Evolutionary conservation across 1,284 basidiomycete species (phyloP).

Genomic region (Clitocybe nebularis): DNA sequence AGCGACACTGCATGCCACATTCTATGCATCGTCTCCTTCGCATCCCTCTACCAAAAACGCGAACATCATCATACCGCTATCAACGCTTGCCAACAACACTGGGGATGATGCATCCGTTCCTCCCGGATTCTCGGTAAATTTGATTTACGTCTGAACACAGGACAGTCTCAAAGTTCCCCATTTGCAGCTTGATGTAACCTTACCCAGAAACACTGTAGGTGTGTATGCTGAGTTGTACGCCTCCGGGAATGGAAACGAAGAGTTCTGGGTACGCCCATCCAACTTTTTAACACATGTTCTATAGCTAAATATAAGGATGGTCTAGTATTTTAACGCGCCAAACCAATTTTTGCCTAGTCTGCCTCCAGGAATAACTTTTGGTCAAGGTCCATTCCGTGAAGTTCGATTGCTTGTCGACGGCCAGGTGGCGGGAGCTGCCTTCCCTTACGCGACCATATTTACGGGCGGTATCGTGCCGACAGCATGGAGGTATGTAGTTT

Average conservation of each 20-base stretch:
- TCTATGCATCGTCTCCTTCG: constrained; percentile 54
- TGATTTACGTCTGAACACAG: too few relatives aligned
- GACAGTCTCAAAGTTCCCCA: too few relatives aligned
- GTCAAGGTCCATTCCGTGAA: constrained; percentile 75
- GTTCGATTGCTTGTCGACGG: constrained; percentile 76
- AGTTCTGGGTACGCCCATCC: constrained; percentile 63
- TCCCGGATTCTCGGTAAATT: constrained; percentile 65
- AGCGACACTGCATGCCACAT: constrained; percentile 70
- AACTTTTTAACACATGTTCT: constrained; percentile 8
- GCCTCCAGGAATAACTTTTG: constrained; percentile 49
- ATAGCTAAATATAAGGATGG: constrained; percentile 1
- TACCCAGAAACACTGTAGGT: constrained; percentile 64
- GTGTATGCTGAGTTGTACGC: constrained; percentile 71
- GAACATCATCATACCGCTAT: constrained; percentile 65
- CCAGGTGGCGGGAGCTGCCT: constrained; percentile 66
- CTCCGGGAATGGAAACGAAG: constrained; percentile 71
- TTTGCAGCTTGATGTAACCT: constrained; percentile 57
- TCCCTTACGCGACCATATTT: constrained; percentile 78
- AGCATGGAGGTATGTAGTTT: constrained; percentile 68
- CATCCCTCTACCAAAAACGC: constrained; percentile 58
- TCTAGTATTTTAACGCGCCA: constrained; percentile 67
- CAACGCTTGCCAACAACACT: constrained; percentile 56
- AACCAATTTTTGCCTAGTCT: constrained; percentile 55
- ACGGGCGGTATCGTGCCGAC: constrained; percentile 77
- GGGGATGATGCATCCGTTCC: constrained; percentile 72